Base-by-base conservation (phyloP, 495 filamentous ascomycete genomes). In the Penicillium soppii region DNA sequence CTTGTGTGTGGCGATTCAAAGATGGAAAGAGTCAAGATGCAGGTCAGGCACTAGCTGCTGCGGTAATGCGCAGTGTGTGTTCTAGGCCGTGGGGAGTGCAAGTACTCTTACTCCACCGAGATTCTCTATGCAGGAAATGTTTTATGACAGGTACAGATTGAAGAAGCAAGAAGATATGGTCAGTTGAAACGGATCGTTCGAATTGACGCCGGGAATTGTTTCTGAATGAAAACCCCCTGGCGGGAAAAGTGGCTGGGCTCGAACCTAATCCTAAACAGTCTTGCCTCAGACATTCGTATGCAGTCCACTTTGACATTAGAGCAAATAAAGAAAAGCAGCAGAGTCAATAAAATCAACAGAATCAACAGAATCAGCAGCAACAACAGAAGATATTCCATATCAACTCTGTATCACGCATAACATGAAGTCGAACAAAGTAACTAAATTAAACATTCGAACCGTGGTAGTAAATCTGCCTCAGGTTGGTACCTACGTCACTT, bases 71-170 rank as follows among this genome's bases (percentile, higher is more conserved):
- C 58, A 63, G 65, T 54, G 43, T 52, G 43, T 47, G 51, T 50
- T 64, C 67, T 66, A 65, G 67, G 53, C 61, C 58, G 51, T 48
- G 52, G 62, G n/a, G n/a, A n/a, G n/a, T n/a, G n/a, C n/a, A n/a
- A 50, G 51, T 60, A 61, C 54, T 63, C 62, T 54, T 53, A 52
- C 57, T 58, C 68, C 65, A 36, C 30, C 27, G 47, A 52, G 45
- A 50, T 59, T 48, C 42, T 35, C 46, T 47, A 22, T 65, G 59
- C 53, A 59, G 51, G 53, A 19, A 39, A 29, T 41, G 0, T 39
- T 8, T 30, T 40, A 16, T 49, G 37, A 49, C 47, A 49, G 37
- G 16, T 42, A 27, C 41, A 23, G 29, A 21, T 30, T 36, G 32
- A 27, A 37, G 39, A 43, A 12, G 26, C 7, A 3, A 23, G 10